These are phyloP conservation scores for Ormosia emarginata DNA, from an alignment of 306 rosid species.

Conservation along the genomic window DNA sequence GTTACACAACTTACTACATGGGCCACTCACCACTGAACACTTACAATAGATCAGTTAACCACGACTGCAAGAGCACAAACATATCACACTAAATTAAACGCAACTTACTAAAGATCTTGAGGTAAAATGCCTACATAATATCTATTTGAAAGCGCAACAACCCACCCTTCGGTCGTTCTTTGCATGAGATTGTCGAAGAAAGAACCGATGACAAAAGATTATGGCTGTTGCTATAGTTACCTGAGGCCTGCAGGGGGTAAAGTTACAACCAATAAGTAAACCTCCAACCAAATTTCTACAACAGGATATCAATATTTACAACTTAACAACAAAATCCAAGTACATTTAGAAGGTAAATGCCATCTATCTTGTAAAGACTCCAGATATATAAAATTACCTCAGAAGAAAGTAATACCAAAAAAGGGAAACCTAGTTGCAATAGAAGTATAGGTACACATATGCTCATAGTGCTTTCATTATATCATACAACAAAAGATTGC, in stretches of 20 bases:
- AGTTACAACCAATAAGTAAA: slow-evolving; percentile 25
- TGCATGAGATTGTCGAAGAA: slow-evolving; percentile 55
- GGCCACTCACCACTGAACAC: not conserved
- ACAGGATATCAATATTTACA: slow-evolving; percentile 12
- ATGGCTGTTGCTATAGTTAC: slow-evolving; percentile 56
- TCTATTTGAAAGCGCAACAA: slow-evolving; percentile 25
- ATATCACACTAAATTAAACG: not conserved
- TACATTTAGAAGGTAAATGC: slow-evolving; percentile 4
- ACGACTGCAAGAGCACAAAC: slow-evolving; percentile 1
- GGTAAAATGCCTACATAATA: slow-evolving; percentile 37
- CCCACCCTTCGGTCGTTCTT: slow-evolving; percentile 51
- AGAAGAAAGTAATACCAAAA: not conserved
- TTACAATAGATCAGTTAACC: not conserved
- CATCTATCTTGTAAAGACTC: not conserved
- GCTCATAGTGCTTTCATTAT: not conserved
- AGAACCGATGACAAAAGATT: slow-evolving; percentile 55
- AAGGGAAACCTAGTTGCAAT: not conserved
- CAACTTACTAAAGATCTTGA: slow-evolving; percentile 2
- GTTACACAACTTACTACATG: not conserved
- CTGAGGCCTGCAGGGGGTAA: slow-evolving; percentile 47
- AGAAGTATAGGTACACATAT: not conserved
- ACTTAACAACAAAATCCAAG: not conserved
- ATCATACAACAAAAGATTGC: slow-evolving; percentile 4
- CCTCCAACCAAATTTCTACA: slow-evolving; percentile 11
- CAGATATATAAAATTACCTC: not conserved